A percentile compares a stretch with the other conserved stretches of the same genome.
Conservation (phyloP, 2,329 filamentous ascomycete genomes). For the Penicillium sp. region DNA sequence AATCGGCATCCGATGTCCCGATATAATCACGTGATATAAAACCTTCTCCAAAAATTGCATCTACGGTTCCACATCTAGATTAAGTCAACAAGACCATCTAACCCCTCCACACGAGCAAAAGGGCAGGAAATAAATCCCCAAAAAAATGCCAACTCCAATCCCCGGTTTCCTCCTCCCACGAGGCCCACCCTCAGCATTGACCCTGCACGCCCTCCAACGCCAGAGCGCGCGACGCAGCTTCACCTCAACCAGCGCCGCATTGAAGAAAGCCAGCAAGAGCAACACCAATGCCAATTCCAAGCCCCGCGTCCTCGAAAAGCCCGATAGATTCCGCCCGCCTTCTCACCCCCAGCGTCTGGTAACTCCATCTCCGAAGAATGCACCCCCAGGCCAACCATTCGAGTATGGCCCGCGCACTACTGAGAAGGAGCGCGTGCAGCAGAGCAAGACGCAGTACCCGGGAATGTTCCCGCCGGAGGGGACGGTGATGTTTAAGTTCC, state of each 20-base stretch:
- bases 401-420: conserved; percentile 75
- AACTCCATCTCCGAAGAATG: conserved; percentile 19
- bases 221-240: conserved; percentile 27
- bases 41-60: conserved; percentile 9
- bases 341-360: conserved; percentile 74
- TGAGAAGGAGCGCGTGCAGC: conserved; percentile 58
- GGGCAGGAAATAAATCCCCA: background rate
- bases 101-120: background rate
- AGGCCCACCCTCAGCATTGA: conserved; percentile 40
- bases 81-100: conserved; percentile 11
- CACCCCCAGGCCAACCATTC: conserved; percentile 47
- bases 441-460: conserved; percentile 74
- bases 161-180: conserved; percentile 69
- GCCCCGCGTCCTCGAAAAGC: conserved; percentile 76
- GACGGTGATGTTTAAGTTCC: conserved; percentile 79
- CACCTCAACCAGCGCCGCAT: conserved; percentile 20
- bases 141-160: conserved; percentile 44
- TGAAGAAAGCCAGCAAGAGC: conserved; percentile 13
- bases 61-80: conserved; percentile 6
- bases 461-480: conserved; percentile 84
- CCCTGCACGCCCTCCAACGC: conserved; percentile 29
- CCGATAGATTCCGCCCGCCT: conserved; percentile 84
- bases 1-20: conserved; percentile 1
- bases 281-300: conserved; percentile 54
- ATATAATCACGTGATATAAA: conserved; percentile 7